phyloP scores from a whole-genome alignment of 1,284 basidiomycete genomes.

The Flammula alnicola region DNA sequence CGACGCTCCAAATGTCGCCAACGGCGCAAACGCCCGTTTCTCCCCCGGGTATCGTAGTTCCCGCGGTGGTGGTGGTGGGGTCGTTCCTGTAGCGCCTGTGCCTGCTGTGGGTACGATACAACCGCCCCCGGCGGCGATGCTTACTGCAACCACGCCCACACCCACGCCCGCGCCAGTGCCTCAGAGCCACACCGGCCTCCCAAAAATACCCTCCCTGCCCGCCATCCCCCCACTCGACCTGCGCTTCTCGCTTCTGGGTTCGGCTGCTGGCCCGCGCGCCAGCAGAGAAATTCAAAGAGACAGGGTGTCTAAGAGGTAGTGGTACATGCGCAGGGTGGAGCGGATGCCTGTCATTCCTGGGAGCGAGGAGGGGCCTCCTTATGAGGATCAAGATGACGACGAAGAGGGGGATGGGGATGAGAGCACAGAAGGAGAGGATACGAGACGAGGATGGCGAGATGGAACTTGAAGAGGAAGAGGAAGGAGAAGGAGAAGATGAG shows the following conservation, averaged over 20 bases:
- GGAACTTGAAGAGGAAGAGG: constrained; percentile 25
- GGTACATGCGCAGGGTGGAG: constrained; percentile 27
- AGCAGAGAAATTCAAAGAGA: too few relatives aligned
- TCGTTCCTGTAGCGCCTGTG: too few relatives aligned
- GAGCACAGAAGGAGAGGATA: constrained; percentile 22
- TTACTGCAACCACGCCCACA: constrained; percentile 16
- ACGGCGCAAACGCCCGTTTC: constrained; percentile 15
- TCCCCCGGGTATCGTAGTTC: too few relatives aligned
- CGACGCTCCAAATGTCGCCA: constrained; percentile 23
- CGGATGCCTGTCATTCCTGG: constrained; percentile 42
- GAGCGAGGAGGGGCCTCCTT: constrained; percentile 48
- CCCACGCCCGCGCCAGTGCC: constrained; percentile 10
- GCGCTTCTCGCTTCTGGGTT: constrained; percentile 54
- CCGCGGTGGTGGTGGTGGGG: too few relatives aligned
- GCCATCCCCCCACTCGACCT: constrained; percentile 61
- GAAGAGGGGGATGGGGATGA: constrained; percentile 35
- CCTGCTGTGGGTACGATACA: too few relatives aligned
- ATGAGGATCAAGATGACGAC: constrained; percentile 31
- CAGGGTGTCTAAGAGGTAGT: constrained; percentile 31
- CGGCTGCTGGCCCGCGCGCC: constrained; percentile 34
- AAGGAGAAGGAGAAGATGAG: constrained; percentile 25
- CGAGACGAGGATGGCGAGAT: constrained; percentile 33
- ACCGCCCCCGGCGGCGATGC: constrained; percentile 17
- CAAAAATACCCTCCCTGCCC: constrained; percentile 40
- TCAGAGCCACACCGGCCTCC: neutral